These are phyloP conservation scores for Aureobasidium leucospermi DNA, from an alignment of 2,329 filamentous ascomycete genomes.

Conservation along the genomic window DNA sequence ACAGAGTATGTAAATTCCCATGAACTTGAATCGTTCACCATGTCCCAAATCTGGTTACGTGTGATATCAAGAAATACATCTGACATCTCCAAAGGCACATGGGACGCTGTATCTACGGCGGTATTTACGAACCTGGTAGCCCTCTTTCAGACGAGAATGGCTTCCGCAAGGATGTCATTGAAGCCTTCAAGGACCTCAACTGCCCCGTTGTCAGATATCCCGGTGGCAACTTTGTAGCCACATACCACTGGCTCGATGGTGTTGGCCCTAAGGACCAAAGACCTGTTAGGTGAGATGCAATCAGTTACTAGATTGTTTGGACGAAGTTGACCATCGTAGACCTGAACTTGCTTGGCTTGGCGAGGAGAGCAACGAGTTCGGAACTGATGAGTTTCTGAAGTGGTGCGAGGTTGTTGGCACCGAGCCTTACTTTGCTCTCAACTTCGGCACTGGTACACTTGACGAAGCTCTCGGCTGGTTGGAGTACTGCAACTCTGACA, in stretches of 20 bases:
- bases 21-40: neutral
- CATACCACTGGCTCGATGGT: conserved; percentile 79
- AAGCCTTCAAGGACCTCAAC: conserved; percentile 64
- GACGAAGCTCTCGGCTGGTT: conserved; percentile 61
- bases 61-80: neutral
- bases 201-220: conserved; percentile 74
- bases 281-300: conserved; percentile 33
- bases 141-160: conserved; percentile 65
- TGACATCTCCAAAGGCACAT: conserved; percentile 55
- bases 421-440: conserved; percentile 72
- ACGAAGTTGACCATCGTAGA: conserved; percentile 28
- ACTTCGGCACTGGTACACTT: conserved; percentile 63
- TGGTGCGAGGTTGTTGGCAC: conserved; percentile 69
- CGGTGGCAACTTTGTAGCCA: conserved; percentile 77
- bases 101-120: conserved; percentile 82
- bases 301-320: too few species aligned
- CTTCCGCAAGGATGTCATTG: conserved; percentile 72
- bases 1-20: conserved; percentile 55
- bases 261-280: conserved; percentile 65
- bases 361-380: conserved; percentile 69
- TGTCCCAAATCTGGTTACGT: neutral
- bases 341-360: conserved; percentile 75
- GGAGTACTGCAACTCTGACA: conserved; percentile 77
- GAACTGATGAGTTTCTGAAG: conserved; percentile 79
- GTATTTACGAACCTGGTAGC: conserved; percentile 73